Conservation (phyloP, 371 early-diverging fungal genomes). For the Choanephora cucurbitarum region DNA sequence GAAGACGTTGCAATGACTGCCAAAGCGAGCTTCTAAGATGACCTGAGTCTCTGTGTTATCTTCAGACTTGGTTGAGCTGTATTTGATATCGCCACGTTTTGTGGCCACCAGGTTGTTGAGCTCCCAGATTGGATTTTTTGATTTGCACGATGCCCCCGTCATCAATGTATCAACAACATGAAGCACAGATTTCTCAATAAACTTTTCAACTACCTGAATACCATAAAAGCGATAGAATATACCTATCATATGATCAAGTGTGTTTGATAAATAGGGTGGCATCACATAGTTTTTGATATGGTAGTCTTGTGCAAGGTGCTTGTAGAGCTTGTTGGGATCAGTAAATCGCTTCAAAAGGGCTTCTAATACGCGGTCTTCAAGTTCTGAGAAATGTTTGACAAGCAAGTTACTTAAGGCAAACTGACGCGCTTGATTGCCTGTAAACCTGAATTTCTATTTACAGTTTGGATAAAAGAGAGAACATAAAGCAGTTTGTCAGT, state of each 20-base stretch:
- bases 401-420: constrained; percentile 11
- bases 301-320: not conserved
- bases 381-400: constrained; percentile 1
- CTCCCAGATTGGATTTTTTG: not conserved
- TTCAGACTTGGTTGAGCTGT: not conserved
- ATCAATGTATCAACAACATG: not conserved
- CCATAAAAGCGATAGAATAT: constrained; percentile 4
- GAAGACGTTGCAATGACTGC: not conserved
- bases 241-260: constrained; percentile 5
- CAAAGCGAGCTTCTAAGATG: not conserved
- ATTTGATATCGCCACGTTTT: constrained; percentile 3
- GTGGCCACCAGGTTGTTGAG: not conserved
- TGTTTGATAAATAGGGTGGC: not conserved
- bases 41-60: not conserved
- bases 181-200: constrained; percentile 5
- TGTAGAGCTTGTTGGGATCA: not conserved
- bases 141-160: not conserved
- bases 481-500: too few species aligned
- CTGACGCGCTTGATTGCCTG: constrained; percentile 8
- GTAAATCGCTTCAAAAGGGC: constrained; percentile 1
- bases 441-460: constrained; percentile 8
- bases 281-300: not conserved
- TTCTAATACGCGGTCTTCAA: constrained; percentile 3
- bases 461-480: too few species aligned
- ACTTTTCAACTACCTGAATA: not conserved